Evolutionary conservation across 345 rosid species (phyloP).

Genomic region (Eucalyptus tenuipes): DNA sequence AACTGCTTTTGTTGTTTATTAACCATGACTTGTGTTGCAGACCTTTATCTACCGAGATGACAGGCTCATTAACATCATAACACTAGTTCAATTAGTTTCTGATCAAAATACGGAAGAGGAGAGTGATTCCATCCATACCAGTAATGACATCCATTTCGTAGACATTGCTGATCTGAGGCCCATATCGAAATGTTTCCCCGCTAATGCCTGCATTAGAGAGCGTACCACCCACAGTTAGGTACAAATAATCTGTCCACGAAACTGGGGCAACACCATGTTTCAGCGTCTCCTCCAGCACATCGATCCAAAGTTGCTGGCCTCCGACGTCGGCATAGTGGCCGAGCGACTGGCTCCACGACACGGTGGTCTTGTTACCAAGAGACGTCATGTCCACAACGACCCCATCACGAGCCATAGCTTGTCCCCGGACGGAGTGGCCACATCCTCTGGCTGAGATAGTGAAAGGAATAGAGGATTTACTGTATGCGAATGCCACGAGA

Average conservation of each 20-base stretch:
- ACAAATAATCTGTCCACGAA: conserved; percentile 36
- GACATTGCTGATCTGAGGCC: conserved; percentile 43
- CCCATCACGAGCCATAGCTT: conserved; percentile 32
- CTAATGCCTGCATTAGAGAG: conserved; percentile 44
- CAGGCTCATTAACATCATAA: background rate
- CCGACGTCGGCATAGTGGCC: conserved; percentile 20
- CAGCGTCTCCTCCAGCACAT: conserved; percentile 6
- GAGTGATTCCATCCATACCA: conserved; percentile 3
- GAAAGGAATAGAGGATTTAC: background rate
- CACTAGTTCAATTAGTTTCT: background rate
- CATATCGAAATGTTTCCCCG: conserved; percentile 25
- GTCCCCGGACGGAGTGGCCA: conserved; percentile 29
- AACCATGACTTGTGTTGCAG: background rate
- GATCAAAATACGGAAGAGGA: background rate
- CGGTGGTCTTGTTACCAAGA: background rate
- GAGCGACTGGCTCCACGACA: background rate
- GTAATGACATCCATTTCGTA: conserved; percentile 37
- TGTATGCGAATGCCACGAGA: background rate
- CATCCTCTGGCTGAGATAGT: conserved; percentile 29
- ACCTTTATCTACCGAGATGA: background rate
- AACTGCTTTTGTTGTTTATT: background rate
- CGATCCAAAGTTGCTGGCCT: conserved; percentile 29
- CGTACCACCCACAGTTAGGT: conserved; percentile 35
- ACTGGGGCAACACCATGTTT: conserved; percentile 25
- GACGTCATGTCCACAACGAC: conserved; percentile 31